Conservation (phyloP, 225 moss, liverwort and hornwort genomes). For the Marchantia paleacea region DNA sequence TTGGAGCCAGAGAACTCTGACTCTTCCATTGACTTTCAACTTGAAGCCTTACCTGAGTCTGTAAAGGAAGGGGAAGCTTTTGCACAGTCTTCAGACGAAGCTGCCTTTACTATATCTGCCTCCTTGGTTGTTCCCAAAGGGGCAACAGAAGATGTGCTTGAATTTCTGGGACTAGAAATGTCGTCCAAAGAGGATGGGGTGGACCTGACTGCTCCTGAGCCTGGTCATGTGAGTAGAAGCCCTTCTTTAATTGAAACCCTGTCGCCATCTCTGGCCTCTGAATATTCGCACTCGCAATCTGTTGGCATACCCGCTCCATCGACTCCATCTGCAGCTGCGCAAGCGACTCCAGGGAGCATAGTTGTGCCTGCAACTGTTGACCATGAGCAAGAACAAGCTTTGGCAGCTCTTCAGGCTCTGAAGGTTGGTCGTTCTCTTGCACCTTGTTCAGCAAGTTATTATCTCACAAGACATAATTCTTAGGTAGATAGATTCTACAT, state of each 20-base stretch:
- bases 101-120: constrained; percentile 36
- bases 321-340: constrained; percentile 61
- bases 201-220: constrained; percentile 34
- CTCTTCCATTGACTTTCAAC: constrained; percentile 11
- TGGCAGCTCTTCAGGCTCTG: constrained; percentile 81
- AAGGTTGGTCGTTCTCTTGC: constrained; percentile 51
- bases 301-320: constrained; percentile 62
- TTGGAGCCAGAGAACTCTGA: constrained; percentile 28
- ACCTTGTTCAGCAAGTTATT: neutral
- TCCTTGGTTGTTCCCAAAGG: constrained; percentile 37
- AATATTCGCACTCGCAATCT: constrained; percentile 48
- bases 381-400: constrained; percentile 83
- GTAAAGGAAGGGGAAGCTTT: constrained; percentile 15
- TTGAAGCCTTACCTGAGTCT: constrained; percentile 32
- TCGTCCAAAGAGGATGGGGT: constrained; percentile 28
- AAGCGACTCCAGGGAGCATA: constrained; percentile 60
- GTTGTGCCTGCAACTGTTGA: constrained; percentile 84
- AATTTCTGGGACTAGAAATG: constrained; percentile 31
- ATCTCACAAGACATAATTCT: constrained; percentile 7
- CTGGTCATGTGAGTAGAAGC: constrained; percentile 38
- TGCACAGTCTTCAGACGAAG: constrained; percentile 28
- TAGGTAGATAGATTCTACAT: too few species aligned
- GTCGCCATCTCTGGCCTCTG: constrained; percentile 47
- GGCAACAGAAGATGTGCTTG: constrained; percentile 33
- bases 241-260: constrained; percentile 35